A percentile compares a stretch with the other conserved stretches of the same genome.
Conservation (phyloP, 345 rosid species). For the Reutealis trisperma region DNA sequence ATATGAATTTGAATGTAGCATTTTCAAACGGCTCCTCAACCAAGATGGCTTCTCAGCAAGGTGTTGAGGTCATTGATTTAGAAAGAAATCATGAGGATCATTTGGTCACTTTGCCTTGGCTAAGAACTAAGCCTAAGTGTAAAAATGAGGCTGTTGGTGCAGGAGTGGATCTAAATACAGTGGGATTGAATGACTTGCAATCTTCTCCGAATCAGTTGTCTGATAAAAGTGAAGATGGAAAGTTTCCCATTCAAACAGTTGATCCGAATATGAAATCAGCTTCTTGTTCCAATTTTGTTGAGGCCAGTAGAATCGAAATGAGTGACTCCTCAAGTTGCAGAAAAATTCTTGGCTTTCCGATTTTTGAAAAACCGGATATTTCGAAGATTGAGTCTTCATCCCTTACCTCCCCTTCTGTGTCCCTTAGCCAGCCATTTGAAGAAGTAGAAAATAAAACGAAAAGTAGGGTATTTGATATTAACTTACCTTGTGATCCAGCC, state of each 20-base stretch:
- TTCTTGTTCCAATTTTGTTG: conserved; percentile 41
- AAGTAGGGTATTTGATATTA: conserved; percentile 61
- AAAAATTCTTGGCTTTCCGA: conserved; percentile 61
- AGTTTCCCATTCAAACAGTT: conserved; percentile 29
- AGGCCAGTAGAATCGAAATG: conserved; percentile 34
- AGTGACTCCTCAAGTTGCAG: conserved; percentile 37
- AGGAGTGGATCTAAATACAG: conserved; percentile 46
- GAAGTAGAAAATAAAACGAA: conserved; percentile 40
- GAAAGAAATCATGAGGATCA: conserved; percentile 49
- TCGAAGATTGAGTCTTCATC: conserved; percentile 43
- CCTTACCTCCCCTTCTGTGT: conserved; percentile 37
- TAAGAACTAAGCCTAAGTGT: conserved; percentile 45
- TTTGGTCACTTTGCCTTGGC: conserved; percentile 61
- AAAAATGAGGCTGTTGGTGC: conserved; percentile 38
- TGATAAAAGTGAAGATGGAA: conserved; percentile 40
- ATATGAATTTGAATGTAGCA: conserved; percentile 49
- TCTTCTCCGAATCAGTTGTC: conserved; percentile 38
- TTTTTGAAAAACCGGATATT: conserved; percentile 40
- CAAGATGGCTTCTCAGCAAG: conserved; percentile 30
- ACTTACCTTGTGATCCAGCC: conserved; percentile 69
- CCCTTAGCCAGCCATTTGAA: conserved; percentile 38
- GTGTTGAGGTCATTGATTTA: conserved; percentile 41
- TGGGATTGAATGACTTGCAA: conserved; percentile 33
- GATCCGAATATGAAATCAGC: conserved; percentile 39
- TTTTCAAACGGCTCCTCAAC: conserved; percentile 43